Evolutionary conservation across 495 filamentous ascomycete genomes (phyloP).

Genomic region (Lophium mytilinum): DNA sequence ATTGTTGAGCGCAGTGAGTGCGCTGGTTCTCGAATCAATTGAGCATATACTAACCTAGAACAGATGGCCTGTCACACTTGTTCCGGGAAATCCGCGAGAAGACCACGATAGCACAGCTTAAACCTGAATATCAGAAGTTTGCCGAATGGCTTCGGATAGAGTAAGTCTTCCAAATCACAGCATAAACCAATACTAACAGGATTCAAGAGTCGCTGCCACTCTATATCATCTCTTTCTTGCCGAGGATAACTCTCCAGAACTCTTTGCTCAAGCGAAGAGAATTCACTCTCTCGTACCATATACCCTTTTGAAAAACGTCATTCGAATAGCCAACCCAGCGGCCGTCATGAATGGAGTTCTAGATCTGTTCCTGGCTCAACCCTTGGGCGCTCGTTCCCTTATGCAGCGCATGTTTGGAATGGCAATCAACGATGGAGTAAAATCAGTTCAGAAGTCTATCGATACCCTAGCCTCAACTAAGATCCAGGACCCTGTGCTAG

Average conservation of each 20-base stretch:
- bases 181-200: too few relatives aligned
- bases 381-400: conserved; percentile 80
- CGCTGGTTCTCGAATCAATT: neutral
- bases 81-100: conserved; percentile 90
- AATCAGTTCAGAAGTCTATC: conserved; percentile 73
- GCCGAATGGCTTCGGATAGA: conserved; percentile 98
- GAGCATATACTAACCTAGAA: conserved; percentile 15
- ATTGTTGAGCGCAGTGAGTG: conserved; percentile 70
- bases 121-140: conserved; percentile 93
- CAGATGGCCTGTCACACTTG: conserved; percentile 83
- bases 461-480: conserved; percentile 58
- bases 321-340: conserved; percentile 90
- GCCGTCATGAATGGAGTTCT: conserved; percentile 89
- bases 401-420: conserved; percentile 89
- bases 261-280: conserved; percentile 87
- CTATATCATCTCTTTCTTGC: conserved; percentile 96
- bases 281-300: conserved; percentile 94
- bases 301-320: conserved; percentile 87
- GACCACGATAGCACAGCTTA: conserved; percentile 73
- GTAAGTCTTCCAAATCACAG: neutral
- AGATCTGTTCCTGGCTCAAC: conserved; percentile 91
- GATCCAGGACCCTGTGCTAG: conserved; percentile 71
- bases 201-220: conserved; percentile 65
- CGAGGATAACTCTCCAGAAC: conserved; percentile 92
- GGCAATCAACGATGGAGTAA: conserved; percentile 85